These are phyloP conservation scores for Aspergillus egyptiacus DNA, from an alignment of 495 filamentous ascomycete species.

Conservation along the genomic window DNA sequence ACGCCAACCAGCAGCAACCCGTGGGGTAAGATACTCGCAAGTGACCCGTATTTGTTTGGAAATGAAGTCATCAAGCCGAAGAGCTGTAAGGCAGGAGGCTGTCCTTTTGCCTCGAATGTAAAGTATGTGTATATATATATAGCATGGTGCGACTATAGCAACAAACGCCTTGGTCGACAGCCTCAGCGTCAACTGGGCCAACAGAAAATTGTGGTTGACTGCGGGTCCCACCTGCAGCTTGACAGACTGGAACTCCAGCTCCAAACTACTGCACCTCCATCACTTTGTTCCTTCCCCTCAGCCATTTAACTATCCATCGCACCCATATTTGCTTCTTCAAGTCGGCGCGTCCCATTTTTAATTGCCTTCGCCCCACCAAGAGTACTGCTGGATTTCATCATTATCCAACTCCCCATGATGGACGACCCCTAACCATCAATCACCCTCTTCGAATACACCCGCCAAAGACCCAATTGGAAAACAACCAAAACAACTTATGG, in stretches of 20 bases:
- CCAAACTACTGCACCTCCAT: background rate
- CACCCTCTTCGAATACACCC: background rate
- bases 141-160: background rate
- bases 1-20: too few species aligned
- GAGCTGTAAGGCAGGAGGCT: too few species aligned
- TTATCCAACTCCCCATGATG: background rate
- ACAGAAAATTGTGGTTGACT: background rate
- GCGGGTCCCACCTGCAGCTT: constrained; percentile 1
- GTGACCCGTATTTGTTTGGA: too few species aligned
- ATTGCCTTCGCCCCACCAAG: too few species aligned
- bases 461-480: background rate
- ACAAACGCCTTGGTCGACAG: background rate
- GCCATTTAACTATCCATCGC: too few species aligned
- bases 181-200: constrained; percentile 9
- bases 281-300: background rate
- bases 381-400: background rate
- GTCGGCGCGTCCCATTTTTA: background rate
- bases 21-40: too few species aligned
- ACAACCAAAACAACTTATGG: background rate
- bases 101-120: background rate
- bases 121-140: background rate
- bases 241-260: too few species aligned
- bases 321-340: too few species aligned
- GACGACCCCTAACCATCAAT: background rate
- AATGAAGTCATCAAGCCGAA: too few species aligned